These are phyloP conservation scores for Aspergillus bombycis DNA, from an alignment of 2,329 filamentous ascomycete species.

Conservation along the genomic window DNA sequence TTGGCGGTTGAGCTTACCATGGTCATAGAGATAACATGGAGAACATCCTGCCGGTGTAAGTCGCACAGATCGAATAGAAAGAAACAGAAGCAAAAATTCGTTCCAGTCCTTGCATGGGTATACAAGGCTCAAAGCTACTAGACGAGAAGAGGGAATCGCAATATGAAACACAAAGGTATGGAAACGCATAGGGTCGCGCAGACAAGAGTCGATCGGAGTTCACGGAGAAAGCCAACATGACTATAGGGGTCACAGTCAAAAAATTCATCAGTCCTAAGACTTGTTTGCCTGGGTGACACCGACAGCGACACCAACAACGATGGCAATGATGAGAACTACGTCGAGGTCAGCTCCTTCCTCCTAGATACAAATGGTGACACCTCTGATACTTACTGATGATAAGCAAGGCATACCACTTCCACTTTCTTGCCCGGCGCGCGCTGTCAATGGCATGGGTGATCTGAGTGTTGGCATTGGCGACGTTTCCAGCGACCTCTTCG, in stretches of 20 bases:
- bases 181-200: slow-evolving; percentile 1
- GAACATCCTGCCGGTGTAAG: slow-evolving; percentile 11
- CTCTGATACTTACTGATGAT: slow-evolving; percentile 61
- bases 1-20: slow-evolving; percentile 17
- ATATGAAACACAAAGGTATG: background rate
- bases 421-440: slow-evolving; percentile 77
- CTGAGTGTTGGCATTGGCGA: slow-evolving; percentile 82
- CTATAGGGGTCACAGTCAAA: background rate
- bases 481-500: slow-evolving; percentile 81
- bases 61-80: slow-evolving; percentile 10
- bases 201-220: background rate
- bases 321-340: slow-evolving; percentile 57
- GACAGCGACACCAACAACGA: slow-evolving; percentile 56
- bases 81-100: slow-evolving; percentile 14
- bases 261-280: slow-evolving; percentile 9
- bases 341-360: slow-evolving; percentile 7
- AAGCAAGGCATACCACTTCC: slow-evolving; percentile 96
- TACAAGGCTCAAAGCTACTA: slow-evolving; percentile 9
- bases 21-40: slow-evolving; percentile 6
- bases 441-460: slow-evolving; percentile 81
- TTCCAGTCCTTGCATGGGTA: slow-evolving; percentile 7
- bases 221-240: background rate
- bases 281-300: slow-evolving; percentile 45
- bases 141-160: slow-evolving; percentile 11
- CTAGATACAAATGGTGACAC: background rate